Conservation (phyloP, 345 rosid genomes). For the Xanthoceras sorbifolium region DNA sequence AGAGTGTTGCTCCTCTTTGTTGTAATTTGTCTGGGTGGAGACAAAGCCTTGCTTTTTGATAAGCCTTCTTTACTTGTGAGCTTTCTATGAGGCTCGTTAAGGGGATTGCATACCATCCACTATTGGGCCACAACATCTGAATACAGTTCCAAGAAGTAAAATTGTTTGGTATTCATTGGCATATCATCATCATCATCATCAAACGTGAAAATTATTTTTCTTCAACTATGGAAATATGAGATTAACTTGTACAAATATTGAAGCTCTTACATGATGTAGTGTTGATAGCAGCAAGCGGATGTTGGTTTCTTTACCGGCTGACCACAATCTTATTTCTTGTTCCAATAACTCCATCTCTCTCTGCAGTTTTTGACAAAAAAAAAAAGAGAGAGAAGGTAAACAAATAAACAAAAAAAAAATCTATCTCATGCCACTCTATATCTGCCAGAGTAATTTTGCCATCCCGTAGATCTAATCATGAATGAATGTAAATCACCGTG, state of each 20-base stretch:
- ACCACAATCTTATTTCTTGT: slow-evolving; percentile 70
- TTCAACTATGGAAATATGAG: background rate
- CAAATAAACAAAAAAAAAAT: background rate
- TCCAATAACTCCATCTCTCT: slow-evolving; percentile 57
- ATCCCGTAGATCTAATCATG: too few relatives aligned
- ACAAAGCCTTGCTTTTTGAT: slow-evolving; percentile 89
- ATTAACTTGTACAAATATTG: background rate
- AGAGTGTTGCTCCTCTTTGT: slow-evolving; percentile 70
- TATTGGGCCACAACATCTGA: slow-evolving; percentile 79
- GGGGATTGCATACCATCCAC: slow-evolving; percentile 71
- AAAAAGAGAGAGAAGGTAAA: background rate
- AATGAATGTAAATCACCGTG: background rate
- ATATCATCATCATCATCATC: slow-evolving; percentile 10
- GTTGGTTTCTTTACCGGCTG: slow-evolving; percentile 73
- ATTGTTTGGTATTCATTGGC: background rate
- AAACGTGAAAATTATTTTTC: background rate
- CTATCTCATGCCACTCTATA: background rate
- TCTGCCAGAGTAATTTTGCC: background rate
- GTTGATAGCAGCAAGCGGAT: slow-evolving; percentile 77
- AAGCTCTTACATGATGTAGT: slow-evolving; percentile 61
- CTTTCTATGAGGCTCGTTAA: slow-evolving; percentile 59
- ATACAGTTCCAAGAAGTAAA: slow-evolving; percentile 18
- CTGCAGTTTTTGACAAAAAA: slow-evolving; percentile 56
- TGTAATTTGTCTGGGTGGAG: slow-evolving; percentile 94
- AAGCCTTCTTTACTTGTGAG: slow-evolving; percentile 84